A percentile compares a stretch with the other conserved stretches of the same genome.
Conservation (phyloP, 2,329 filamentous ascomycete species). For the Alternaria gaisen region DNA sequence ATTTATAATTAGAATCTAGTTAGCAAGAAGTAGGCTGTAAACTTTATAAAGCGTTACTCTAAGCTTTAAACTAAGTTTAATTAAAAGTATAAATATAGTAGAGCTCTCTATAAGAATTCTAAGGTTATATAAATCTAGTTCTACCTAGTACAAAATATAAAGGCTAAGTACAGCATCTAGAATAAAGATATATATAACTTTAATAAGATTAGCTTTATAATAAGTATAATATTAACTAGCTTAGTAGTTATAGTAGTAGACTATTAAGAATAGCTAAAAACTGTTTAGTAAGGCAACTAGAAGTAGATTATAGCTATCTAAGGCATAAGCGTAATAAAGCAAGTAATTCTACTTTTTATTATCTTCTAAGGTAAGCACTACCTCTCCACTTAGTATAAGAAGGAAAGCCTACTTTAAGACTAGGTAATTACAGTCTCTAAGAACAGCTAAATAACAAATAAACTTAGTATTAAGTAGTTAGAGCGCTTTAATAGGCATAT, state of each 20-base stretch:
- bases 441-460: not conserved
- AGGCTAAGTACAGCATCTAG: too few species aligned
- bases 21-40: not conserved
- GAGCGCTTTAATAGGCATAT: slow-evolving; percentile 1
- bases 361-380: not conserved
- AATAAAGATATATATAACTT: too few species aligned
- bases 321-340: slow-evolving; percentile 1
- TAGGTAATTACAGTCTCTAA: slow-evolving; percentile 5
- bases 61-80: not conserved
- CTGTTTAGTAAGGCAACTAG: not conserved
- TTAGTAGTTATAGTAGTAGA: too few species aligned
- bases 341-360: not conserved
- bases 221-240: too few species aligned
- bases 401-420: not conserved
- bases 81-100: not conserved
- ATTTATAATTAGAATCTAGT: not conserved
- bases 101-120: not conserved
- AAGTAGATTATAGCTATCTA: not conserved
- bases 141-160: too few species aligned
- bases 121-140: not conserved
- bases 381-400: slow-evolving; percentile 16
- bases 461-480: not conserved
- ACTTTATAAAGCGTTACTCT: not conserved
- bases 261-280: too few species aligned
- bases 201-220: too few species aligned